phyloP scores from a whole-genome alignment of 805 yeast genomes.

The Saturnispora gosingensis region DNA sequence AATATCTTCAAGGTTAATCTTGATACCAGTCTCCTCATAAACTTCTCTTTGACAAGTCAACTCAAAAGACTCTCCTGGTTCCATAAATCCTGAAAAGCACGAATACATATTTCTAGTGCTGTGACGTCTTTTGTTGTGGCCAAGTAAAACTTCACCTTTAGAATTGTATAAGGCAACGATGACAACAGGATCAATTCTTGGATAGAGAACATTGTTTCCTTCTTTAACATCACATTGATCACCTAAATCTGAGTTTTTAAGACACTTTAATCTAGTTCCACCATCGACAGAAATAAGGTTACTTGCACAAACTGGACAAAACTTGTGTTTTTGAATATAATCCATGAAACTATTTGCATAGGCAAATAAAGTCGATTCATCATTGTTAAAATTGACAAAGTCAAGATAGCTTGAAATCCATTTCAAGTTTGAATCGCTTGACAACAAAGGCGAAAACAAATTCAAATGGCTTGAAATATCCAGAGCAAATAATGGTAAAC shows the following conservation, averaged over 20 bases:
- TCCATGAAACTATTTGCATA: constrained; percentile 80
- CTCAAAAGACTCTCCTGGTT: constrained; percentile 89
- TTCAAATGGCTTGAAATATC: constrained; percentile 34
- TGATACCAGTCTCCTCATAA: constrained; percentile 93
- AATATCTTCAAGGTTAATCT: constrained; percentile 38
- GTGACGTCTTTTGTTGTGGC: constrained; percentile 40
- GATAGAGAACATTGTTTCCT: constrained; percentile 69
- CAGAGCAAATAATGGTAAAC: constrained; percentile 57
- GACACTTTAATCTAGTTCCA: constrained; percentile 54
- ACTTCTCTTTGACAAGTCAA: constrained; percentile 81
- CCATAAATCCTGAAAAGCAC: constrained; percentile 93
- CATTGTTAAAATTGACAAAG: constrained; percentile 18
- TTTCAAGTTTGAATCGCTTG: background rate
- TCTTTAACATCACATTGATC: constrained; percentile 33
- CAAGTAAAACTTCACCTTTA: constrained; percentile 56
- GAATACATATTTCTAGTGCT: constrained; percentile 43
- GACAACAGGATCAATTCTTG: constrained; percentile 84
- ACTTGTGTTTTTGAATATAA: constrained; percentile 67
- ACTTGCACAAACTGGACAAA: constrained; percentile 84
- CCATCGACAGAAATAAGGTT: constrained; percentile 52
- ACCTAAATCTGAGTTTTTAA: constrained; percentile 23
- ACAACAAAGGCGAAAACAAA: constrained; percentile 6
- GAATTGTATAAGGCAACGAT: constrained; percentile 69
- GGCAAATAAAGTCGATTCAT: constrained; percentile 61
- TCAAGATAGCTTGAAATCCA: constrained; percentile 10